phyloP scores from a whole-genome alignment of 768 basidiomycete species.

The Clavulina sp. region DNA sequence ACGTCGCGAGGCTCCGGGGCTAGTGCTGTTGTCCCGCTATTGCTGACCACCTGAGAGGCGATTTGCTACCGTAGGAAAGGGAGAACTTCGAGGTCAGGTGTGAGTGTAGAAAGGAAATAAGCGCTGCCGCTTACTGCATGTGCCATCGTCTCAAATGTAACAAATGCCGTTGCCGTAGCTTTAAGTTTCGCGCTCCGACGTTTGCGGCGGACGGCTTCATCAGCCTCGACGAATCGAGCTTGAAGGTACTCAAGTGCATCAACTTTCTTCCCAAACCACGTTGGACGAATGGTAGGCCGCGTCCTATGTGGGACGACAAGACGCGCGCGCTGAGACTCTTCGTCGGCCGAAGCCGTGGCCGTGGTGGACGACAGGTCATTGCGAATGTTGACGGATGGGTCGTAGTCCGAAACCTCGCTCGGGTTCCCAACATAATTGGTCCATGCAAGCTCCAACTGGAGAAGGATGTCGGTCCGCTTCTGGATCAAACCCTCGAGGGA shows the following conservation, averaged over 20 bases:
- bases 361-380: slow-evolving; percentile 17
- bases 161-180: slow-evolving; percentile 74
- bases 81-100: not conserved
- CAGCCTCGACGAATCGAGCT: slow-evolving; percentile 55
- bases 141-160: slow-evolving; percentile 93
- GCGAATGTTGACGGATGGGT: slow-evolving; percentile 41
- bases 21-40: slow-evolving; percentile 45
- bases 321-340: slow-evolving; percentile 35
- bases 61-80: slow-evolving; percentile 41
- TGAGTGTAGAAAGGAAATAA: not conserved
- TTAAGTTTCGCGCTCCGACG: slow-evolving; percentile 57
- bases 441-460: slow-evolving; percentile 74
- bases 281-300: slow-evolving; percentile 52
- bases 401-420: slow-evolving; percentile 64
- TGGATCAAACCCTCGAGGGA: slow-evolving; percentile 57
- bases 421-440: slow-evolving; percentile 88
- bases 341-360: slow-evolving; percentile 26
- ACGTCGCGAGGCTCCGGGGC: slow-evolving; percentile 95
- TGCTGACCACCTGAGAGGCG: slow-evolving; percentile 65
- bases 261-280: slow-evolving; percentile 60
- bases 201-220: slow-evolving; percentile 64
- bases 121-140: slow-evolving; percentile 45
- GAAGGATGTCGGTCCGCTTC: slow-evolving; percentile 58
- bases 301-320: slow-evolving; percentile 58
- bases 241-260: slow-evolving; percentile 87